Base-by-base conservation (phyloP, 225 moss, liverwort and hornwort genomes). In the Sphagnum contortum region DNA sequence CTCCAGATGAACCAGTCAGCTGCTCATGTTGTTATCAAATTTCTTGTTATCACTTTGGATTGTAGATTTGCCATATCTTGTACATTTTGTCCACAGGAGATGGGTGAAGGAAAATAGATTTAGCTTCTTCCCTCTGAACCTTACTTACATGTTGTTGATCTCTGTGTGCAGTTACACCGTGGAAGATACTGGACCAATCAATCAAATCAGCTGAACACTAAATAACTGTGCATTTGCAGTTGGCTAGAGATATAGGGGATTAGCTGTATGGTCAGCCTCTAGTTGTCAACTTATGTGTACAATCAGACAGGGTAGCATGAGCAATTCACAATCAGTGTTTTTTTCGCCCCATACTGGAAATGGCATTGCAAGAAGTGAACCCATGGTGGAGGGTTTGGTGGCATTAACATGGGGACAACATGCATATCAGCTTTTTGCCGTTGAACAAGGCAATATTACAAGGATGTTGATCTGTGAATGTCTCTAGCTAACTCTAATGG, bases 271-370 rank as follows among this genome's bases (percentile, higher is more conserved):
- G 92, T 90, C 96, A 62, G 90, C 90, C 64, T 96, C 92, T 70
- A 92, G 96, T 68, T 96, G 96, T 70, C 87, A 92, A 68, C 88
- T 96, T 63, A 96, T 96, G 92, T 96, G 96, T 70, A 96, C 96
- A 54, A 96, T 96, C 56, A 87, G 96, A 48, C 96, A 96, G 83
- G 96, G 96, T 13, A 96, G 96, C 75, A 73, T 96, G 83, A 96
- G 96, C 83, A 96, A 96, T 73, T 87, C 85, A 5, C 88, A 88
- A 64, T 88, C 92, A 56, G 76, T 85, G 8, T 90, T 78, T 3
- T 76, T 76, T 59, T 86, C 96, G 60, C 82, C 83, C 84, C 84
- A 83, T 59, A 75, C 81, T 67, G 88, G 85, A 60, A 89, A 67
- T 66, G 96, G 92, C 58, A 78, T 90, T 48, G 88, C 96, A 60